Evolutionary conservation across 169 alveolate species (phyloP), one percentile per base, ranked within the genome.

Genomic region (Toxoplasma gondii): DNA sequence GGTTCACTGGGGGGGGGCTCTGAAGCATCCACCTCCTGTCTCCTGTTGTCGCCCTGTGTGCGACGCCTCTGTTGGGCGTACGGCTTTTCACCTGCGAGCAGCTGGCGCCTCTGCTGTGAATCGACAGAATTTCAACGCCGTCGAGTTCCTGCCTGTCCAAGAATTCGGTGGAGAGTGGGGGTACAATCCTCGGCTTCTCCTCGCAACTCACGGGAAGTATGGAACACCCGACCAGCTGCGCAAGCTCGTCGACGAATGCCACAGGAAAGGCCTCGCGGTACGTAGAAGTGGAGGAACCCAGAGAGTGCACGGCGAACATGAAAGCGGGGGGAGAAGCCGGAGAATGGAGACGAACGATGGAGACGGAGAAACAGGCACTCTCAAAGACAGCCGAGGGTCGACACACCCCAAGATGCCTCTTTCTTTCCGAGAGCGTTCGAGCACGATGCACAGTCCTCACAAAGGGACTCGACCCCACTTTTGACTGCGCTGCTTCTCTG

Each of bases 141-240:
- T 95, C 58, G 97, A 95, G 70, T 41, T 95, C 58, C 87, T 95
- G 95, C 97, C 97, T 16, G 93, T 95, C 44, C 93, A 94, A 36
- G 97, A 95, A 80, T 95, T 94, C 81, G 94, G 96, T 44, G 97
- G 97, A 39, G 93, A 92, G 88, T 95, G 97, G 97, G 97, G 97
- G 0, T 95, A 95, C 88, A 95, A 94, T 69, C 96, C 97, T 31
- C 94, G 97, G 58, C 93, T 95, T 69, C 67, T 93, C 17, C 45
- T 93, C 70, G 81, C 93, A 22, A 36, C 91, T 12, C 93, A 95
- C 91, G 87, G 92, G 39, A 29, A 78, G 34, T 87, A 92, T 84
- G 97, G 97, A 1, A 80, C 94, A 1, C 87, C 94, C 67, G 92
- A 86, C 10, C 94, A 91, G 58, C 92, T 94, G 49, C 78, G 69